Base-by-base conservation (phyloP, 768 basidiomycete species). In the Pulveroboletus frians region DNA sequence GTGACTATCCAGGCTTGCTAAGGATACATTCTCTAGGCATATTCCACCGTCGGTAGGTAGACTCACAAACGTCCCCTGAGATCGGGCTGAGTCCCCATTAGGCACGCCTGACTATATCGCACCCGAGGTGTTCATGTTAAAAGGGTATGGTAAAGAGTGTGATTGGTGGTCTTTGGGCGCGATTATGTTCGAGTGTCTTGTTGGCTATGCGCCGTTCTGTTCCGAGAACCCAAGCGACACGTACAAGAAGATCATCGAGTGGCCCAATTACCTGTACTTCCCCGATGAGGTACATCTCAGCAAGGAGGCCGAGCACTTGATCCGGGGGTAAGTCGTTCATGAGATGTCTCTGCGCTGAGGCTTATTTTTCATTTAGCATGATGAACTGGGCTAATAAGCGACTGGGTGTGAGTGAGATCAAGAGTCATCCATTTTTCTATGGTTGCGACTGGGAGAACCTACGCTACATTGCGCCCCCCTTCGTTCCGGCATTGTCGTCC, bases 81-180 rank as follows among this genome's bases (percentile, higher is more conserved):
- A 31, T 9, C 36, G 42, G 27, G 3, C 49, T 53, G 10, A 66
- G 36, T 37, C 10, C 15, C 17, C 29, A n/a, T 17, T 31, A 67
- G 66, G 66, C 43, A 67, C 66, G 10, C 66, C 66, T 29, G 66
- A 53, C 43, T 80, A 95, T 79, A 98, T 98, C 60, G 93, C 94
- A 0, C 94, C 94, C 3, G 94, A 98, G 62, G 95, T 98, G 58
- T 98, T 99, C 77, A 71, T 92, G 66, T 86, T 95, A 74, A 88
- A 95, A 64, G 95, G 95, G 5, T 99, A 99, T 60, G 92, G 93
- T 40, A 94, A 95, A 69, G 95, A 97, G 70, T 98, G 95, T 64
- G 95, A 99, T 70, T 99, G 95, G 95, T 99, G 95, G 95, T 97
- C 95, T 32, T 72, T 99, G 47, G 95, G 95, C 11, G 94, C 95